Percentiles rank a stretch among this genome's conserved stretches.
Conservation (phyloP, 345 rosid genomes). For the Populus ilicifolia region DNA sequence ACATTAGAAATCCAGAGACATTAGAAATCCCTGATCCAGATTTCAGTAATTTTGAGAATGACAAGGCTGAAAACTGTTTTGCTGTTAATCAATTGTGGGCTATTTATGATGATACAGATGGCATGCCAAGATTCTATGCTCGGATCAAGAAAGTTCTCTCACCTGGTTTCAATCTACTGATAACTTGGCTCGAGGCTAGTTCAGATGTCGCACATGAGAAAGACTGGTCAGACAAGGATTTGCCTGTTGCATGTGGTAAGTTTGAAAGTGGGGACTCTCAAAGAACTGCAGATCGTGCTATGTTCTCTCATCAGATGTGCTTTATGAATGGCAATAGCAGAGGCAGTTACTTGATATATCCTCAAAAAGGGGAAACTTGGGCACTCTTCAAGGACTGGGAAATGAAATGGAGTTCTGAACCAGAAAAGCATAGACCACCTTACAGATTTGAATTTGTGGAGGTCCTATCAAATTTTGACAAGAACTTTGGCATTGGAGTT, state of each 20-base stretch:
- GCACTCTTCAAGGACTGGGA: constrained; percentile 79
- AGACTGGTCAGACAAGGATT: constrained; percentile 34
- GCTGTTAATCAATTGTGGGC: constrained; percentile 78
- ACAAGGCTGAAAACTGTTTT: constrained; percentile 44
- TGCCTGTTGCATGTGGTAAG: constrained; percentile 72
- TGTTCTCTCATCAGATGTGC: constrained; percentile 64
- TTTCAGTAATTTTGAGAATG: constrained; percentile 60
- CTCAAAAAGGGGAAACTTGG: constrained; percentile 80
- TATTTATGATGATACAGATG: constrained; percentile 61
- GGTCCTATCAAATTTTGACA: constrained; percentile 48
- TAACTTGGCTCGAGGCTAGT: constrained; percentile 75
- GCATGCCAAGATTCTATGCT: constrained; percentile 86
- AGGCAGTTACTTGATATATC: constrained; percentile 43
- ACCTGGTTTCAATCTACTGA: constrained; percentile 52
- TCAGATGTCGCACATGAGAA: constrained; percentile 33
- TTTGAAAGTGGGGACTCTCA: constrained; percentile 37
- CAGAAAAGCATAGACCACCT: constrained; percentile 41
- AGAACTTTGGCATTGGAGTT: constrained; percentile 56
- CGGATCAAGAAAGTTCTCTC: constrained; percentile 47
- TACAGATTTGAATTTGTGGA: constrained; percentile 65
- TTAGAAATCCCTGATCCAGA: constrained; percentile 60
- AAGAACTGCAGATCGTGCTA: constrained; percentile 36
- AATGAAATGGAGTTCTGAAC: constrained; percentile 45
- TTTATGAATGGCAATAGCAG: constrained; percentile 11
- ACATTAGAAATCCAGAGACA: background rate